Conservation (phyloP, 257 asterid genomes). For the Jaltomata sinuosa region DNA sequence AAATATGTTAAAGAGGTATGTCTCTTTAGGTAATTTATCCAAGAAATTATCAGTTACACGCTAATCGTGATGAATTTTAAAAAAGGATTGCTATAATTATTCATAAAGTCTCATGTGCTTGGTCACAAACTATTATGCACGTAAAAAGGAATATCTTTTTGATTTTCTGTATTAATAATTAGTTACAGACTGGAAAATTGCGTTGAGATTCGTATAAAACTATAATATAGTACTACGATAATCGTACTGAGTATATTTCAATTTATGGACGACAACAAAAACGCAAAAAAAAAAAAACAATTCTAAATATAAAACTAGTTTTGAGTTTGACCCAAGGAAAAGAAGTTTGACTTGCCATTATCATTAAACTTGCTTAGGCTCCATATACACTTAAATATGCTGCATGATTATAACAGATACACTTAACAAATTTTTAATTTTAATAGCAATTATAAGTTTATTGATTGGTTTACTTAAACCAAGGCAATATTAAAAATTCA, state of each 20-base stretch:
- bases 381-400: neutral
- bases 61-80: neutral
- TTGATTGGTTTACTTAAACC: neutral
- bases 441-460: neutral
- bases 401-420: neutral
- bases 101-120: neutral
- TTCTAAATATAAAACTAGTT: neutral
- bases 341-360: no score
- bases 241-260: no score
- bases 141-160: neutral
- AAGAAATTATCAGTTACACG: neutral
- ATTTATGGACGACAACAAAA: no score
- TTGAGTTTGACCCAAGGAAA: neutral
- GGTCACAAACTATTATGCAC: neutral
- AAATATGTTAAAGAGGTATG: no score
- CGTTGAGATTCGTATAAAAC: neutral
- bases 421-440: neutral
- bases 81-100: neutral
- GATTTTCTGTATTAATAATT: neutral
- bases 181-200: neutral
- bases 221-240: no score
- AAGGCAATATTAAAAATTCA: neutral
- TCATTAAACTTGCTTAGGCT: neutral
- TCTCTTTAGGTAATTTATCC: no score
- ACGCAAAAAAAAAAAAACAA: no score